Conservation (phyloP, 73 alveolate species). For the Paramecium caudatum region DNA sequence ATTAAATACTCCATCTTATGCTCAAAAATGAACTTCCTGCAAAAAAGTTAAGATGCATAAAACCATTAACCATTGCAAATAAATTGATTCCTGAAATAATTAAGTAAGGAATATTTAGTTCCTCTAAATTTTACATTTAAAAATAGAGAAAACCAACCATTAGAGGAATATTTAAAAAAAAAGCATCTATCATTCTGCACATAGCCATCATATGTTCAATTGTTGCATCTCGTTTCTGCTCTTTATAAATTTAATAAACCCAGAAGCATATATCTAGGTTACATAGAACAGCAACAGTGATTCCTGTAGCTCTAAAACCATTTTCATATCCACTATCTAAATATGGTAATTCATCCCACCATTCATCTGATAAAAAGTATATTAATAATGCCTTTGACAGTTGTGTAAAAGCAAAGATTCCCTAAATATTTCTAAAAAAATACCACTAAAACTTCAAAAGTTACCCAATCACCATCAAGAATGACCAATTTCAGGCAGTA, state of each 20-base stretch:
- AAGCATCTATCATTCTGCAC: conserved; percentile 28
- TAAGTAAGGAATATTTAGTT: background rate
- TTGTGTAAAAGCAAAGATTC: background rate
- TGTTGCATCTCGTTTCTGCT: background rate
- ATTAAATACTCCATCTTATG: conserved; percentile 18
- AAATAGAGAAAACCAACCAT: conserved; percentile 33
- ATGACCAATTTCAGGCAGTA: background rate
- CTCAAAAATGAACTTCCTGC: conserved; percentile 14
- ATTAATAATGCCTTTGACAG: background rate
- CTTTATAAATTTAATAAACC: background rate
- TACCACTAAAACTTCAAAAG: conserved; percentile 34
- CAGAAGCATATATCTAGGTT: conserved; percentile 52
- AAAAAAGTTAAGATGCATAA: conserved; percentile 58
- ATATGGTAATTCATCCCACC: conserved; percentile 60
- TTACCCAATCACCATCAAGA: background rate
- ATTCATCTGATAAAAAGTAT: conserved; percentile 29
- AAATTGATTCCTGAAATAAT: conserved; percentile 12
- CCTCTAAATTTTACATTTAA: background rate
- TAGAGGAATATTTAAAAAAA: conserved; percentile 12
- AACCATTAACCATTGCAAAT: conserved; percentile 3
- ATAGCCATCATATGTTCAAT: conserved; percentile 59
- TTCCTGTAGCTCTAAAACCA: background rate
- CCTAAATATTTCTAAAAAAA: background rate
- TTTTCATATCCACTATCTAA: background rate
- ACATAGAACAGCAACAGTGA: background rate